Evolutionary conservation across 495 filamentous ascomycete species (phyloP).

Genomic region (Cudoniella acicularis): DNA sequence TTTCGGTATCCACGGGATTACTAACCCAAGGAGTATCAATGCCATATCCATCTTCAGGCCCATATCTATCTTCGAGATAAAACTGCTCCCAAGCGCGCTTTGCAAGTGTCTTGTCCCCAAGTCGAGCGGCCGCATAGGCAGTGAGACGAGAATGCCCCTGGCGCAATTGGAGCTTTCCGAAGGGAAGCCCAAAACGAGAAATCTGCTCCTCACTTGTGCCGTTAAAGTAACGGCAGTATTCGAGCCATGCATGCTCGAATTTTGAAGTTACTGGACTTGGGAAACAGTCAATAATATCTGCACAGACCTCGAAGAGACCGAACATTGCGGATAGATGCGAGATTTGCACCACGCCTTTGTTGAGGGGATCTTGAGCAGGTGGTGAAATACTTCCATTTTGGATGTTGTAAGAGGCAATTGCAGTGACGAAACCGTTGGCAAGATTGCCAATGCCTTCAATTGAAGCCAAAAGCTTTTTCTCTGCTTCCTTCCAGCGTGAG

Average conservation of each 20-base stretch:
- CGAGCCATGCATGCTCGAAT: slow-evolving; percentile 39
- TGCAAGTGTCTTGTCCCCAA: slow-evolving; percentile 32
- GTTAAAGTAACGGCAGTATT: slow-evolving; percentile 40
- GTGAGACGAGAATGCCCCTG: slow-evolving; percentile 46
- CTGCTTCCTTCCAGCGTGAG: slow-evolving; percentile 39
- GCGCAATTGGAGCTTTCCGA: slow-evolving; percentile 32
- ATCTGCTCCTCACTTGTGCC: slow-evolving; percentile 35
- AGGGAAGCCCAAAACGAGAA: slow-evolving; percentile 38
- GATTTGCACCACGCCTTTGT: slow-evolving; percentile 35
- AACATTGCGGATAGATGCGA: slow-evolving; percentile 44
- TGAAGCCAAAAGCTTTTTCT: slow-evolving; percentile 33
- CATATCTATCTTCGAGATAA: slow-evolving; percentile 34
- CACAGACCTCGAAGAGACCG: slow-evolving; percentile 41
- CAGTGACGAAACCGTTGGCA: slow-evolving; percentile 45
- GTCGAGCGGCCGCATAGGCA: slow-evolving; percentile 34
- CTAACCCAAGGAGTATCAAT: slow-evolving; percentile 31
- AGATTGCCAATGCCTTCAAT: slow-evolving; percentile 39
- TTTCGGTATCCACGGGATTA: slow-evolving; percentile 30
- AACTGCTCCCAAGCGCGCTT: slow-evolving; percentile 42
- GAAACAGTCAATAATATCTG: slow-evolving; percentile 36
- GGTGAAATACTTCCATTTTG: slow-evolving; percentile 36
- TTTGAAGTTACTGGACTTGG: slow-evolving; percentile 25
- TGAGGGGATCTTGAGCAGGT: slow-evolving; percentile 38
- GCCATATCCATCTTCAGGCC: too few species aligned
- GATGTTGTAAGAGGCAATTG: slow-evolving; percentile 39